These are phyloP conservation scores for Vitis amurensis DNA, from an alignment of 164 flowering plant species.

Conservation along the genomic window DNA sequence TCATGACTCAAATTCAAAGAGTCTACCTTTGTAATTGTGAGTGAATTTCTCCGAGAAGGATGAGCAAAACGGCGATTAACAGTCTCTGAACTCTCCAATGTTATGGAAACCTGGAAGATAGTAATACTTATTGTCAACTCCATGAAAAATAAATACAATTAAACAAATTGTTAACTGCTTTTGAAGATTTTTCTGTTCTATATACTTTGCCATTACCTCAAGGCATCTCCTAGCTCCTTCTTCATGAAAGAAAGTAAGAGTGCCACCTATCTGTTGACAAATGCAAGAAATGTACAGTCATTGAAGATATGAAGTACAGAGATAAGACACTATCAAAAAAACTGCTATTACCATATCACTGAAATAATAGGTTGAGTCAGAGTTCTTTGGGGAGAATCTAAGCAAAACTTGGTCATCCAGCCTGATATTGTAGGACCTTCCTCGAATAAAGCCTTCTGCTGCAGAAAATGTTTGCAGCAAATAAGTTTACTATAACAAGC, in stretches of 20 bases:
- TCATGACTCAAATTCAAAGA: neutral
- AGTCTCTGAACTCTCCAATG: slow-evolving; percentile 86
- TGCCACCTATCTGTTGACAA: slow-evolving; percentile 85
- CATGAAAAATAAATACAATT: slow-evolving; percentile 4
- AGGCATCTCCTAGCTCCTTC: slow-evolving; percentile 90
- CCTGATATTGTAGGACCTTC: slow-evolving; percentile 93
- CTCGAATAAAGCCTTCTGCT: slow-evolving; percentile 96
- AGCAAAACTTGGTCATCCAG: slow-evolving; percentile 94
- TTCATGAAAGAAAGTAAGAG: slow-evolving; percentile 92
- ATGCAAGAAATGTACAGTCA: slow-evolving; percentile 3
- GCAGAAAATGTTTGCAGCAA: slow-evolving; percentile 55
- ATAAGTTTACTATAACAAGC: slow-evolving; percentile 36
- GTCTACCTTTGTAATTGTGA: slow-evolving; percentile 86
- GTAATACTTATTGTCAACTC: slow-evolving; percentile 2
- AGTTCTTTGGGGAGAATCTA: slow-evolving; percentile 90
- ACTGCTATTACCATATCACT: slow-evolving; percentile 69
- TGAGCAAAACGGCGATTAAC: slow-evolving; percentile 69
- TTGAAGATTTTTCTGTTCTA: neutral
- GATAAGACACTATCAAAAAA: neutral
- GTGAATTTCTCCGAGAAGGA: slow-evolving; percentile 85
- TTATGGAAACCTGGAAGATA: slow-evolving; percentile 69
- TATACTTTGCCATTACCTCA: slow-evolving; percentile 54
- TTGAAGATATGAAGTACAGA: slow-evolving; percentile 2
- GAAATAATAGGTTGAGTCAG: slow-evolving; percentile 89
- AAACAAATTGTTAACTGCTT: slow-evolving; percentile 2